phyloP scores from a whole-genome alignment of 2,329 filamentous ascomycete species.

The Epichloe scottii region DNA sequence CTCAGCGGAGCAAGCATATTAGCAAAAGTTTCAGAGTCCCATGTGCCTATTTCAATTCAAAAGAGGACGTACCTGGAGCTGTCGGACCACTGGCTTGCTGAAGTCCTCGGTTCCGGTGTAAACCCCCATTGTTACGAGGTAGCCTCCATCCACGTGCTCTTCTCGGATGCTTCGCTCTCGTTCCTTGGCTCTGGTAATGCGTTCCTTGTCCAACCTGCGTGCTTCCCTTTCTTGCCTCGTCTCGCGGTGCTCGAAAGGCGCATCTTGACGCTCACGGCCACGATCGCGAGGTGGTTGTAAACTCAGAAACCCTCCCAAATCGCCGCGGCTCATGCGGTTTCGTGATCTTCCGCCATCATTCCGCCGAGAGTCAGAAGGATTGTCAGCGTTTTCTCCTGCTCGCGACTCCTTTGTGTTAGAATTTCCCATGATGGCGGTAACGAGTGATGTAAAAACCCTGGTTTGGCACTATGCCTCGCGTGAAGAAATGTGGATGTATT shows the following conservation, averaged over 20 bases:
- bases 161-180: conserved; percentile 82
- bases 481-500: not conserved
- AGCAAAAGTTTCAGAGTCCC: conserved; percentile 7
- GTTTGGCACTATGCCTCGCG: no score
- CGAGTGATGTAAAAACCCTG: not conserved
- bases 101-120: conserved; percentile 92
- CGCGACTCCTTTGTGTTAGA: conserved; percentile 28
- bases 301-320: conserved; percentile 34
- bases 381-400: conserved; percentile 13
- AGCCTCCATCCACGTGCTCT: conserved; percentile 90
- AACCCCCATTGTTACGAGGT: conserved; percentile 82
- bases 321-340: conserved; percentile 27
- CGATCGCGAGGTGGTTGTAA: conserved; percentile 27
- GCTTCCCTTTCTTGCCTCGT: conserved; percentile 88
- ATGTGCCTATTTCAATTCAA: not conserved
- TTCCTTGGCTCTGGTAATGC: conserved; percentile 63
- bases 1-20: not conserved
- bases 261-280: conserved; percentile 22
- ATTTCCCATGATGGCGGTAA: conserved; percentile 22
- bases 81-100: conserved; percentile 75
- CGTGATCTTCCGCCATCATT: conserved; percentile 12
- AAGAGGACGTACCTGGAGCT: conserved; percentile 60
- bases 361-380: conserved; percentile 5
- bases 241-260: conserved; percentile 56
- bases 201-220: conserved; percentile 71